Percentiles rank a stretch among this genome's conserved stretches.
Evolutionary conservation across 768 basidiomycete genomes (phyloP).

Genomic region (Termitomyces sp.): DNA sequence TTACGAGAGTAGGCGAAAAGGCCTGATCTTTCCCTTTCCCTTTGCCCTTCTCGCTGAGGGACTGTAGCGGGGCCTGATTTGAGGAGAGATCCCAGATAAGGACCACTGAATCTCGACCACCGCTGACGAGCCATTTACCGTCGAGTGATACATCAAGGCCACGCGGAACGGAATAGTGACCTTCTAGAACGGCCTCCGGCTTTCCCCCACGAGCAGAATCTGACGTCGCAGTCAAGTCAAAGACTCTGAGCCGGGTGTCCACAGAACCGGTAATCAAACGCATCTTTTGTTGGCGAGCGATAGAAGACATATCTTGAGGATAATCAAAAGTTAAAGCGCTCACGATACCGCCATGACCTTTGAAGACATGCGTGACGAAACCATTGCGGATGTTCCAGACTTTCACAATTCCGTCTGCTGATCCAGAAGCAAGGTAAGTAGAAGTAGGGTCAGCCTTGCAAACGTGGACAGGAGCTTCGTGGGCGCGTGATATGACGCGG

Average conservation of each 20-base stretch:
- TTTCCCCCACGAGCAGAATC: slow-evolving; percentile 51
- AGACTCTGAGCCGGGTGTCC: slow-evolving; percentile 89
- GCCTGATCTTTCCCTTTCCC: slow-evolving; percentile 44
- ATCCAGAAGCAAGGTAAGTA: slow-evolving; percentile 89
- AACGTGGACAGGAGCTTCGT: slow-evolving; percentile 92
- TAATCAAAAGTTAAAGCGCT: slow-evolving; percentile 86
- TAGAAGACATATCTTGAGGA: slow-evolving; percentile 51
- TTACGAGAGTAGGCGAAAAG: slow-evolving; percentile 54
- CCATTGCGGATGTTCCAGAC: slow-evolving; percentile 90
- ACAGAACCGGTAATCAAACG: slow-evolving; percentile 87
- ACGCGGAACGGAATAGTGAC: slow-evolving; percentile 91
- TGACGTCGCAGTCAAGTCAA: slow-evolving; percentile 72
- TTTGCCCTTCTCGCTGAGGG: slow-evolving; percentile 39
- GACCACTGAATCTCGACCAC: slow-evolving; percentile 89
- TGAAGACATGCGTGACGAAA: slow-evolving; percentile 90
- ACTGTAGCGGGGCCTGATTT: slow-evolving; percentile 17
- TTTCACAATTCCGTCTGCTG: slow-evolving; percentile 95
- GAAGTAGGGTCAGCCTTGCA: slow-evolving; percentile 81
- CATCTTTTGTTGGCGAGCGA: slow-evolving; percentile 48
- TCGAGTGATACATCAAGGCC: slow-evolving; percentile 82
- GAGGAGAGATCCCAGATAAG: slow-evolving; percentile 82
- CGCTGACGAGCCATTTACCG: slow-evolving; percentile 86
- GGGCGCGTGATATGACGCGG: slow-evolving; percentile 77
- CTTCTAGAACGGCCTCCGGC: slow-evolving; percentile 81
- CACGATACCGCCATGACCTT: slow-evolving; percentile 96